phyloP scores from a whole-genome alignment of 345 rosid genomes.

The Aethionema arabicum region DNA sequence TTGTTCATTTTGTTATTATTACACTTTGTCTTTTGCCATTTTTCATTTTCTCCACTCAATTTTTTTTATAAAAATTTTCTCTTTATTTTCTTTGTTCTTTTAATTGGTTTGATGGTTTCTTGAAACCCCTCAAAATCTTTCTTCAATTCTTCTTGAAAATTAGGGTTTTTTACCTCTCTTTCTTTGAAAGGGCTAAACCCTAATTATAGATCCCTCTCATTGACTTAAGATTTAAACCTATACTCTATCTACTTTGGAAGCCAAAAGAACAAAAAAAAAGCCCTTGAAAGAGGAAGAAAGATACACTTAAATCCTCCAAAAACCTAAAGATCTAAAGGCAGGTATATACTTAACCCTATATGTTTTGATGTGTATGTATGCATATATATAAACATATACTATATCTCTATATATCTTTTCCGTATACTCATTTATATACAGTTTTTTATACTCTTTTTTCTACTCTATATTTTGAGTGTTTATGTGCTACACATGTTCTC shows the following conservation, averaged over 20 bases:
- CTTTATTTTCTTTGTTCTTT: constrained; percentile 29
- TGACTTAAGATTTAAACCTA: constrained; percentile 37
- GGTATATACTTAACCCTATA: constrained; percentile 20
- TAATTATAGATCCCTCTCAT: constrained; percentile 25
- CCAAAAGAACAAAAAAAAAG: constrained; percentile 19
- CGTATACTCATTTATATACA: constrained; percentile 13
- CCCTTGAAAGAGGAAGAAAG: constrained; percentile 40
- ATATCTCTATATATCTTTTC: constrained; percentile 10
- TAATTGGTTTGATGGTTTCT: constrained; percentile 36
- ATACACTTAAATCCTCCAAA: constrained; percentile 32
- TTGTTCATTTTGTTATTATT: constrained; percentile 42
- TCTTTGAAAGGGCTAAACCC: constrained; percentile 30
- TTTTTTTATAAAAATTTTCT: background rate
- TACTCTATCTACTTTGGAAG: constrained; percentile 38
- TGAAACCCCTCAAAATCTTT: constrained; percentile 32
- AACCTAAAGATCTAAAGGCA: constrained; percentile 35
- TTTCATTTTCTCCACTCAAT: constrained; percentile 41
- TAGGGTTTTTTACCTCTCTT: constrained; percentile 32
- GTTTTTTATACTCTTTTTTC: constrained; percentile 11
- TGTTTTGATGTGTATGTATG: constrained; percentile 1
- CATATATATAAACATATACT: background rate
- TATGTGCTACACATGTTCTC: constrained; percentile 11
- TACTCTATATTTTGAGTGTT: constrained; percentile 10
- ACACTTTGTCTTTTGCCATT: constrained; percentile 72
- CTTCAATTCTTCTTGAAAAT: constrained; percentile 31